phyloP scores from a whole-genome alignment of 306 rosid genomes.

The Begonia masoniana region DNA sequence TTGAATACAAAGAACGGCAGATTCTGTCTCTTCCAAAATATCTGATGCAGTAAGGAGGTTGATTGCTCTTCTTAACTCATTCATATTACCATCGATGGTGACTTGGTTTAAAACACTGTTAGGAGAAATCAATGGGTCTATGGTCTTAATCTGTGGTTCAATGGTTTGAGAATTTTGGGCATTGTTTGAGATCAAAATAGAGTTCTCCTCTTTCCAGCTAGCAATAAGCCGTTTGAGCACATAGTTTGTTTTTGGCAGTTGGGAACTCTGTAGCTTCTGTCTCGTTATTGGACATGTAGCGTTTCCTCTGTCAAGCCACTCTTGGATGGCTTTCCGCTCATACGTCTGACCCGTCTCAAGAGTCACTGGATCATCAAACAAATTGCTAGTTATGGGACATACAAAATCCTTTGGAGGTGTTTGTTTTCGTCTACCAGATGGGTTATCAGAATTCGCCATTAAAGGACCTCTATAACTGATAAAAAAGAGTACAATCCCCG shows the following conservation, averaged over 20 bases:
- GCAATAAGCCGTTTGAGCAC: conserved; percentile 81
- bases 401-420: conserved; percentile 78
- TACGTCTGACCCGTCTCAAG: conserved; percentile 93
- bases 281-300: conserved; percentile 81
- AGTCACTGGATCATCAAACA: conserved; percentile 92
- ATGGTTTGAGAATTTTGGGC: conserved; percentile 17
- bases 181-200: conserved; percentile 19
- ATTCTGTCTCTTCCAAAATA: conserved; percentile 66
- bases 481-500: too few relatives aligned
- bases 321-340: conserved; percentile 79
- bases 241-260: conserved; percentile 83
- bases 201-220: conserved; percentile 69
- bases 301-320: conserved; percentile 82
- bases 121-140: conserved; percentile 48
- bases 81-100: conserved; percentile 37
- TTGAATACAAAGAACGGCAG: conserved; percentile 63
- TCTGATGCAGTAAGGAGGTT: conserved; percentile 59
- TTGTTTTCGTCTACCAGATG: conserved; percentile 25
- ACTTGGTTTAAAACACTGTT: conserved; percentile 46
- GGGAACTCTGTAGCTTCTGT: conserved; percentile 58
- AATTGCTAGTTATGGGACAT: conserved; percentile 78
- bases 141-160: conserved; percentile 18
- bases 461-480: too few relatives aligned
- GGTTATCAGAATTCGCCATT: conserved; percentile 35
- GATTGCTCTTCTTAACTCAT: conserved; percentile 47